Percentiles rank a stretch among this genome's conserved stretches.
phyloP scores from a whole-genome alignment of 1,284 basidiomycete species.

The Apiotrichum brassicae region DNA sequence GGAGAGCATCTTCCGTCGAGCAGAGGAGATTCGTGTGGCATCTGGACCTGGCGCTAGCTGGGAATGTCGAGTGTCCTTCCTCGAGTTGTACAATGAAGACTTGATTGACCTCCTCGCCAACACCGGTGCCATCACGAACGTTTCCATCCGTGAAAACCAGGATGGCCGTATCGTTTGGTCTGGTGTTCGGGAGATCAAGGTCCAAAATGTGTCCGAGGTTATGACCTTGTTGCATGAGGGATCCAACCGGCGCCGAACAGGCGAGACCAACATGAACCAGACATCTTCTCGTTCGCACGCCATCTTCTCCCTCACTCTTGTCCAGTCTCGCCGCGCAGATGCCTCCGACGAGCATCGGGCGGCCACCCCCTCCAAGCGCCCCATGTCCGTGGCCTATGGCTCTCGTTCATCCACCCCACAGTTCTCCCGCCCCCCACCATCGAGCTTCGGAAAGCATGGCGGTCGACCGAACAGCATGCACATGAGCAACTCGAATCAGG shows the following conservation, averaged over 20 bases:
- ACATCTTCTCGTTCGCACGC: constrained; percentile 97
- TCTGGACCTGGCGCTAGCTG: constrained; percentile 61
- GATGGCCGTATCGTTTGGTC: constrained; percentile 96
- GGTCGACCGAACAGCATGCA: constrained; percentile 62
- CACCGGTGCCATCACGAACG: constrained; percentile 56
- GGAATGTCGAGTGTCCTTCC: constrained; percentile 60
- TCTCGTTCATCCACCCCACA: constrained; percentile 19
- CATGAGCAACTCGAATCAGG: constrained; percentile 52
- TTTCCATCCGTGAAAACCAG: constrained; percentile 94
- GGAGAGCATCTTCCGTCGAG: constrained; percentile 76
- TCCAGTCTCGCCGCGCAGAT: constrained; percentile 53
- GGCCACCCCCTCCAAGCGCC: constrained; percentile 18
- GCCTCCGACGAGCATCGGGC: constrained; percentile 4
- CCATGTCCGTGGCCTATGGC: constrained; percentile 11
- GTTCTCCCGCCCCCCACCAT: constrained; percentile 14
- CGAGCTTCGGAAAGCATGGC: constrained; percentile 13
- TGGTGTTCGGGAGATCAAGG: constrained; percentile 83
- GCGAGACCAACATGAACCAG: constrained; percentile 98
- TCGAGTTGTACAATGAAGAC: constrained; percentile 98
- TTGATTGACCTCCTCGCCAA: constrained; percentile 78
- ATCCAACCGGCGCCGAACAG: constrained; percentile 81
- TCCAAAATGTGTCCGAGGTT: constrained; percentile 75
- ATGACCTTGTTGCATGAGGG: constrained; percentile 87
- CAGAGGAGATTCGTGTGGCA: constrained; percentile 67
- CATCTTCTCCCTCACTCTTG: constrained; percentile 92